These are phyloP conservation scores for Ophiorrhiza pumila DNA, from an alignment of 257 asterid species.

Conservation along the genomic window DNA sequence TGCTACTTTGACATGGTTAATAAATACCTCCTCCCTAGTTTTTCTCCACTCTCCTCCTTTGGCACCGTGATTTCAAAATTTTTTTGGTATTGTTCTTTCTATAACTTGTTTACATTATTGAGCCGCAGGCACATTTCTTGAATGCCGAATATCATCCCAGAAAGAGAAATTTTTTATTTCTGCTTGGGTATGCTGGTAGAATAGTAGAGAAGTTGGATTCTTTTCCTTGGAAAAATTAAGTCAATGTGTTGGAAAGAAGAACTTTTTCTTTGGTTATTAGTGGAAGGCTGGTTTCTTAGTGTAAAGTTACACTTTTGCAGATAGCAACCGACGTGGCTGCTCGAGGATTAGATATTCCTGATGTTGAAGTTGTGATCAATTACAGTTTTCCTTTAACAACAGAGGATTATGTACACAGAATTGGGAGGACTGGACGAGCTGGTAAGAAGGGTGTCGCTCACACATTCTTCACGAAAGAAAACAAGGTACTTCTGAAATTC, in stretches of 20 bases:
- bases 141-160: too few relatives aligned
- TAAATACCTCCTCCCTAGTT: not conserved
- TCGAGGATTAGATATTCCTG: constrained; percentile 94
- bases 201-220: too few relatives aligned
- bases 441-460: constrained; percentile 99
- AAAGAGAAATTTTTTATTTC: too few relatives aligned
- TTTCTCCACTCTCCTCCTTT: not conserved
- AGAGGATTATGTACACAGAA: constrained; percentile 95
- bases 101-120: too few relatives aligned
- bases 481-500: constrained; percentile 51
- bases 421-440: constrained; percentile 98
- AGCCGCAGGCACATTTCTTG: too few relatives aligned
- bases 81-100: too few relatives aligned
- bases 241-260: too few relatives aligned
- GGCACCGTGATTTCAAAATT: not conserved
- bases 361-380: constrained; percentile 91
- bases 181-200: too few relatives aligned
- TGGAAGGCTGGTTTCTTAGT: not conserved
- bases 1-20: not conserved
- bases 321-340: constrained; percentile 99
- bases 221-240: too few relatives aligned
- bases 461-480: constrained; percentile 94
- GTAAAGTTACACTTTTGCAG: constrained; percentile 40
- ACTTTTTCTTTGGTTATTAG: too few relatives aligned
- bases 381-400: constrained; percentile 97